Conservation (phyloP, 495 filamentous ascomycete genomes). For the Geoglossum glabrum region DNA sequence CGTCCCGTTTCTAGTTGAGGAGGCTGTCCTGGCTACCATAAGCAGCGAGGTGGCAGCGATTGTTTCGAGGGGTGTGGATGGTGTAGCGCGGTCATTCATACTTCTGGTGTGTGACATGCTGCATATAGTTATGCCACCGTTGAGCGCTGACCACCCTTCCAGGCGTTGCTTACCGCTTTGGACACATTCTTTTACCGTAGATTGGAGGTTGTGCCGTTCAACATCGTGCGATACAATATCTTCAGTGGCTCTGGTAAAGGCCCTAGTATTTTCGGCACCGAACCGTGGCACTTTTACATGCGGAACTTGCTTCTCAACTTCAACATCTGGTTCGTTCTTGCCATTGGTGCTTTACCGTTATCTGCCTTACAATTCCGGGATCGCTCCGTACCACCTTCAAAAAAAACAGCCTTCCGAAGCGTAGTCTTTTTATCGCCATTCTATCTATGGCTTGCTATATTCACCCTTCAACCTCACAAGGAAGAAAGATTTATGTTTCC, state of each 20-base stretch:
- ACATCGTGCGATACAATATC: slow-evolving; percentile 91
- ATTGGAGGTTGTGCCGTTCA: slow-evolving; percentile 59
- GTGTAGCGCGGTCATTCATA: slow-evolving; percentile 40
- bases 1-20: slow-evolving; percentile 66
- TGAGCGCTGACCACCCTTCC: neutral
- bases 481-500: slow-evolving; percentile 99
- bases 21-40: slow-evolving; percentile 39
- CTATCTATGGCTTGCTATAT: slow-evolving; percentile 87
- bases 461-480: slow-evolving; percentile 85
- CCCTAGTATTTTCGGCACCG: slow-evolving; percentile 86
- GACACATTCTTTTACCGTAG: slow-evolving; percentile 72
- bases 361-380: slow-evolving; percentile 29
- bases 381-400: slow-evolving; percentile 20
- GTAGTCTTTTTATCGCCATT: slow-evolving; percentile 62
- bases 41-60: slow-evolving; percentile 36
- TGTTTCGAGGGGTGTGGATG: slow-evolving; percentile 39
- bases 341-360: slow-evolving; percentile 49
- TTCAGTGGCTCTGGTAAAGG: slow-evolving; percentile 59
- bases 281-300: slow-evolving; percentile 94
- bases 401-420: slow-evolving; percentile 39
- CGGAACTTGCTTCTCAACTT: slow-evolving; percentile 87
- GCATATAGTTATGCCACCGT: neutral
- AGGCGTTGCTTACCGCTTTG: slow-evolving; percentile 39
- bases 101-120: slow-evolving; percentile 40
- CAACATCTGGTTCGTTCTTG: slow-evolving; percentile 79